Conservation (phyloP, 2,329 filamentous ascomycete species). For the Penicillium sp. region DNA sequence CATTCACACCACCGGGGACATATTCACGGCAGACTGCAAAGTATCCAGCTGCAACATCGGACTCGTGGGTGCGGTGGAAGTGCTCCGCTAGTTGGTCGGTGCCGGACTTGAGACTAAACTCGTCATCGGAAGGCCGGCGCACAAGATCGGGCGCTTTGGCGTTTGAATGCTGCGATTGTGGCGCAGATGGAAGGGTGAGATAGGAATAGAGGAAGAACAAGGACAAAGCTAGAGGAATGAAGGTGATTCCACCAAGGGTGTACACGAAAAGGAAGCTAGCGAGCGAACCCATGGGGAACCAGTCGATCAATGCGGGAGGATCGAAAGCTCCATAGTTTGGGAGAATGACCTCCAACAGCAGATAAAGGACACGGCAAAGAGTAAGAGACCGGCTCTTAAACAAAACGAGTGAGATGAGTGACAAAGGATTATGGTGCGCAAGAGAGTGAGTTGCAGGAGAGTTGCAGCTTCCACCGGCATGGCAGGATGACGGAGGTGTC, state of each 20-base stretch:
- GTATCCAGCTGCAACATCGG: constrained; percentile 83
- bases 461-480: constrained; percentile 18
- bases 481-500: constrained; percentile 18
- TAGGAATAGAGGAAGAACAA: constrained; percentile 66
- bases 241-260: constrained; percentile 81
- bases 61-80: constrained; percentile 61
- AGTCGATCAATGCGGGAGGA: constrained; percentile 32
- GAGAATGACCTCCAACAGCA: constrained; percentile 8
- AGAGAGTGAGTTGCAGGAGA: constrained; percentile 16
- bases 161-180: constrained; percentile 33
- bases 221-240: constrained; percentile 69
- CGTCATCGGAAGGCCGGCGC: constrained; percentile 63
- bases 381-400: constrained; percentile 21
- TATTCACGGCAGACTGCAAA: constrained; percentile 96
- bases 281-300: constrained; percentile 46
- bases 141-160: constrained; percentile 37
- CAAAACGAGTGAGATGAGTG: constrained; percentile 8
- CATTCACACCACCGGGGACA: constrained; percentile 85
- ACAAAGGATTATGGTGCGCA: constrained; percentile 4
- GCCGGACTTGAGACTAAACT: constrained; percentile 60
- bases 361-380: background rate
- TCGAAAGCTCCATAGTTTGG: constrained; percentile 35
- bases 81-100: constrained; percentile 61
- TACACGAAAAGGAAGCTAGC: constrained; percentile 69
- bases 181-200: constrained; percentile 58